Percentiles rank a stretch among this genome's conserved stretches.
Evolutionary conservation across 2,329 filamentous ascomycete species (phyloP).

Genomic region (Colletotrichum sp.): DNA sequence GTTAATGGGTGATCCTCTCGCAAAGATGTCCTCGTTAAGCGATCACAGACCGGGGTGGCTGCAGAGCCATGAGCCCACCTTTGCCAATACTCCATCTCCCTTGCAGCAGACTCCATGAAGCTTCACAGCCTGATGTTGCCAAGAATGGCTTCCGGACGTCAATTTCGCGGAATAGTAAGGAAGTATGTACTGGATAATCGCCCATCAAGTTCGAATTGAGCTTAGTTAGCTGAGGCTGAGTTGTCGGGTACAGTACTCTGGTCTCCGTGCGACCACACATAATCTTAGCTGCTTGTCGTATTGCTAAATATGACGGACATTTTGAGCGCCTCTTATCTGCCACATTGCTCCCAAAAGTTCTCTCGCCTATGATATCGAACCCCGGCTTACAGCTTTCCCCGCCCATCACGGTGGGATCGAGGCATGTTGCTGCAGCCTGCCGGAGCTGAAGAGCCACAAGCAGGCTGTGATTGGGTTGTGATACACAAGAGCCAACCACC

Average conservation of each 20-base stretch:
- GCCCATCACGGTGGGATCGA: neutral
- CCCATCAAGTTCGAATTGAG: neutral
- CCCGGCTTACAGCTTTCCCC: neutral
- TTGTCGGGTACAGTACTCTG: neutral
- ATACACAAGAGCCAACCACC: neutral
- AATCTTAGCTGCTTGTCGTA: neutral
- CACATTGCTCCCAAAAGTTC: neutral
- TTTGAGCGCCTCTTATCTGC: neutral
- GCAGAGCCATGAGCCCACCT: neutral
- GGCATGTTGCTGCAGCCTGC: neutral
- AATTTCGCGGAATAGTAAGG: neutral
- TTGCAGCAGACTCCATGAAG: neutral
- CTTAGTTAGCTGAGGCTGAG: neutral
- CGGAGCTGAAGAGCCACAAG: neutral
- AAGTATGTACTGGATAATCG: neutral
- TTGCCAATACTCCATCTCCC: neutral
- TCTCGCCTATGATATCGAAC: neutral
- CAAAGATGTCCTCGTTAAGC: neutral
- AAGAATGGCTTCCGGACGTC: neutral
- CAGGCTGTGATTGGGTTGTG: neutral
- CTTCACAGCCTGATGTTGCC: neutral
- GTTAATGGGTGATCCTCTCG: neutral
- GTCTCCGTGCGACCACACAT: neutral
- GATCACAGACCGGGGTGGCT: neutral
- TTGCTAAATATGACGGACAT: neutral